A percentile compares a stretch with the other conserved stretches of the same genome.
These are phyloP conservation scores for Ascochyta pisi DNA, from an alignment of 2,329 filamentous ascomycete species.

Conservation along the genomic window DNA sequence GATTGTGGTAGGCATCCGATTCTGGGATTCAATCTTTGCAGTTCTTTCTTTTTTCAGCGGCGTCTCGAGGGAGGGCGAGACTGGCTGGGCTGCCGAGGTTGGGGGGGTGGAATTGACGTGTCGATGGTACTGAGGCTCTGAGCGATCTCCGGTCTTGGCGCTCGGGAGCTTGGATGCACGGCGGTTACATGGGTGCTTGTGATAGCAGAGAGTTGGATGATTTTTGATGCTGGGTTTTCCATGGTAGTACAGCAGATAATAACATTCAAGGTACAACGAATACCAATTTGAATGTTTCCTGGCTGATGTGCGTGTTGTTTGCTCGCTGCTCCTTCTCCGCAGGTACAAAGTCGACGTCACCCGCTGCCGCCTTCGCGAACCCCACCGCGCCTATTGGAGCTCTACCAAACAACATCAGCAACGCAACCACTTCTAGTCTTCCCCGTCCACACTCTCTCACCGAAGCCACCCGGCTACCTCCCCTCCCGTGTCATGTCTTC, in stretches of 20 bases:
- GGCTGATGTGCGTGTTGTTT: neutral
- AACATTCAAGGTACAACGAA: no score
- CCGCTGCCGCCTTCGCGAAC: conserved; percentile 17
- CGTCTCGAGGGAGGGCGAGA: neutral
- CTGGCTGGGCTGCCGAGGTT: conserved; percentile 5
- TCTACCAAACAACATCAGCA: conserved; percentile 8
- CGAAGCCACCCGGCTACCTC: neutral
- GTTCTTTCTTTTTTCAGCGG: no score
- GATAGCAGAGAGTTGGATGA: neutral
- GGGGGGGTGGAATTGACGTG: neutral
- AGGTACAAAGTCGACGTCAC: conserved; percentile 26
- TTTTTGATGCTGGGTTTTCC: neutral
- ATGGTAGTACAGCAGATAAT: neutral
- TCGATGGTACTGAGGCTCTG: conserved; percentile 28
- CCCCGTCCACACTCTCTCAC: neutral
- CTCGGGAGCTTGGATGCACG: conserved; percentile 8
- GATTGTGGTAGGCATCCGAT: no score
- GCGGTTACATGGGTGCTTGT: neutral
- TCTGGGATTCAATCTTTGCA: no score
- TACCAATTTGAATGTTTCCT: no score
- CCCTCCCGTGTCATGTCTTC: conserved; percentile 39
- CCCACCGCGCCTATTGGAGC: conserved; percentile 20
- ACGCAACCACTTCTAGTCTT: conserved; percentile 13
- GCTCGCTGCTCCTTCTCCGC: neutral
- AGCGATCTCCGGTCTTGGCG: conserved; percentile 16